Evolutionary conservation across 495 filamentous ascomycete species (phyloP).

Genomic region (Hypoxylon cercidicola): DNA sequence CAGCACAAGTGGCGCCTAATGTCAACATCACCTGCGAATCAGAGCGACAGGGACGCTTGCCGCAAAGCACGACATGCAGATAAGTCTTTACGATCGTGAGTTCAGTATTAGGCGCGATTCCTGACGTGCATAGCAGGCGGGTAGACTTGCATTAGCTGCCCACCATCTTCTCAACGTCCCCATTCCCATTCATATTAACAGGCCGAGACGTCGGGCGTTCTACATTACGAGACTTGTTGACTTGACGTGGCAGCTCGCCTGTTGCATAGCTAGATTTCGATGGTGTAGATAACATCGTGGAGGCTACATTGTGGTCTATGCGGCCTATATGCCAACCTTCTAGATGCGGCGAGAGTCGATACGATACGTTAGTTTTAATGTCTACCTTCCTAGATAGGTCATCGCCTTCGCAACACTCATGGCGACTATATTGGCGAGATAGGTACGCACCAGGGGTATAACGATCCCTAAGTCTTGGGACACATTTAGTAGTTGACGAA

Average conservation of each 20-base stretch:
- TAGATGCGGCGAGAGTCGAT: no score
- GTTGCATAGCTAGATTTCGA: neutral
- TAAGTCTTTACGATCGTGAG: no score
- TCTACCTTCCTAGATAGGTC: no score
- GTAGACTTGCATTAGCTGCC: no score
- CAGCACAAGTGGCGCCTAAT: constrained; percentile 1
- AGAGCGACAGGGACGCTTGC: neutral
- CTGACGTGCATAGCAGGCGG: no score
- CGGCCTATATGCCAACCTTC: neutral
- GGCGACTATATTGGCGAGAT: no score
- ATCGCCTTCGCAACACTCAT: no score
- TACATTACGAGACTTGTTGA: neutral
- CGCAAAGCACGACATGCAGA: neutral
- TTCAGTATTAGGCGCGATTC: no score
- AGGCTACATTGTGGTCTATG: neutral
- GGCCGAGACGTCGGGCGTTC: neutral
- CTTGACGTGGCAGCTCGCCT: neutral
- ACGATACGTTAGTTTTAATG: no score
- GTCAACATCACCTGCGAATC: constrained; percentile 1
- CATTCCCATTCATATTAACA: neutral
- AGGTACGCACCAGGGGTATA: no score
- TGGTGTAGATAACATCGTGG: neutral
- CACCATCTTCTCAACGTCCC: neutral
- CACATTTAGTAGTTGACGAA: no score
- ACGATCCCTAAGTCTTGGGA: no score